Percentiles rank a stretch among this genome's conserved stretches.
phyloP scores from a whole-genome alignment of 768 basidiomycete species.

The Royoungia palumana region DNA sequence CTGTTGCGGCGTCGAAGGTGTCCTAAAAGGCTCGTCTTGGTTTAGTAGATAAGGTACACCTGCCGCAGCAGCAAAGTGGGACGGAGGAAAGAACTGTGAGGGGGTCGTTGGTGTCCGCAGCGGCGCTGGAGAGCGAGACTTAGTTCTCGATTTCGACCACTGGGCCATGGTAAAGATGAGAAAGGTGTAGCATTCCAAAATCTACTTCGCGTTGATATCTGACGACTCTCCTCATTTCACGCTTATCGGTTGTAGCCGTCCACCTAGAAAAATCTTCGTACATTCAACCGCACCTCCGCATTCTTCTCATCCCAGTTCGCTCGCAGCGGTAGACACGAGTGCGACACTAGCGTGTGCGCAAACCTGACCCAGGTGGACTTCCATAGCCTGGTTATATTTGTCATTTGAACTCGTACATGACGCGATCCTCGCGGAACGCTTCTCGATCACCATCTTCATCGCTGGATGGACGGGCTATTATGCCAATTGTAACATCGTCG shows the following conservation, averaged over 20 bases:
- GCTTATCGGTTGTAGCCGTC: slow-evolving; percentile 72
- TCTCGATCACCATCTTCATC: no score
- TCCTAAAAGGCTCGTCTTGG: slow-evolving; percentile 4
- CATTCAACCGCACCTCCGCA: slow-evolving; percentile 16
- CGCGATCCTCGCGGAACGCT: no score
- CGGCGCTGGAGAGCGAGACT: slow-evolving; percentile 42
- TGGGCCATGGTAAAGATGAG: slow-evolving; percentile 1
- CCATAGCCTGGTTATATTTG: no score
- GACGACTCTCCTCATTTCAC: slow-evolving; percentile 45
- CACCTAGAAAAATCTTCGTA: slow-evolving; percentile 44
- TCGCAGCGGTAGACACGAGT: slow-evolving; percentile 33
- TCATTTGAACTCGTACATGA: no score
- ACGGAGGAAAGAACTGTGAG: slow-evolving; percentile 49
- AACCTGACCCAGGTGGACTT: no score
- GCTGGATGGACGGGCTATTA: no score
- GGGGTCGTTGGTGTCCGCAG: slow-evolving; percentile 25
- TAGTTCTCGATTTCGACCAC: slow-evolving; percentile 27
- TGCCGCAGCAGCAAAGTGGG: slow-evolving; percentile 54
- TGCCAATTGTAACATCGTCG: no score
- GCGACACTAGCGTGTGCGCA: slow-evolving; percentile 43
- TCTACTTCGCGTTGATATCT: slow-evolving; percentile 27
- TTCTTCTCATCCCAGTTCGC: slow-evolving; percentile 30
- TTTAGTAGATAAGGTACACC: slow-evolving; percentile 29
- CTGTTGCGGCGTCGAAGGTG: neutral
- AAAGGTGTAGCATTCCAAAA: slow-evolving; percentile 7